Conservation (phyloP, 1,139 yeast species). For the Zygosaccharomyces sapae region DNA sequence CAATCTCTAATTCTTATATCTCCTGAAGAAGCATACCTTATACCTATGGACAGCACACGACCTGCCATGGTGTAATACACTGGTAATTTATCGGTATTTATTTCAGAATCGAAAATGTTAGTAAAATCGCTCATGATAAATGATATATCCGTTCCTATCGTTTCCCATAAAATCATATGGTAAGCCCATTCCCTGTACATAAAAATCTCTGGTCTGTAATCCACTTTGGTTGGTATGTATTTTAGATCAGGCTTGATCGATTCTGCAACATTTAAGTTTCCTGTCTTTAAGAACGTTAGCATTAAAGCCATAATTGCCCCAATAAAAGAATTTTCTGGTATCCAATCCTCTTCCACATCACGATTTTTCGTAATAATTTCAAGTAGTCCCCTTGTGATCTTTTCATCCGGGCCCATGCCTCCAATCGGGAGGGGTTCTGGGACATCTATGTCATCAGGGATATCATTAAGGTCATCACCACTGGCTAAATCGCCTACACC, state of each 20-base stretch:
- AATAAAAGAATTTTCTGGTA: slow-evolving; percentile 68
- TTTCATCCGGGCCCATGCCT: slow-evolving; percentile 46
- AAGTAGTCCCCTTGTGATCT: slow-evolving; percentile 61
- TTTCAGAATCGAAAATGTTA: slow-evolving; percentile 25
- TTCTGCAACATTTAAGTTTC: slow-evolving; percentile 53
- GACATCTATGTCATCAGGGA: slow-evolving; percentile 8
- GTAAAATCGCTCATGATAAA: slow-evolving; percentile 52
- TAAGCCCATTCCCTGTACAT: slow-evolving; percentile 64
- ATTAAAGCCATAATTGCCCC: slow-evolving; percentile 79
- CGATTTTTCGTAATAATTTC: slow-evolving; percentile 58
- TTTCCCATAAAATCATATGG: slow-evolving; percentile 76
- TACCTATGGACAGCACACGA: slow-evolving; percentile 65
- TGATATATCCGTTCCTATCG: slow-evolving; percentile 45
- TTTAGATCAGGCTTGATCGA: slow-evolving; percentile 16
- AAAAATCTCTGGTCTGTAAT: slow-evolving; percentile 72
- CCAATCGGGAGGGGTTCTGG: slow-evolving; percentile 5
- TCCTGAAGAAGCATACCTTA: slow-evolving; percentile 71
- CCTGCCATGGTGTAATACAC: slow-evolving; percentile 73
- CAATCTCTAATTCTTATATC: slow-evolving; percentile 53
- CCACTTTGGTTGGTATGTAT: slow-evolving; percentile 40
- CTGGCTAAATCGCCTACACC: slow-evolving; percentile 53
- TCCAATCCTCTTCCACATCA: slow-evolving; percentile 64
- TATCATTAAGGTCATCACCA: neutral
- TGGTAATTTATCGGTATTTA: slow-evolving; percentile 63
- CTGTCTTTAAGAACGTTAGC: slow-evolving; percentile 68